Percentiles rank a stretch among this genome's conserved stretches.
Evolutionary conservation across 257 asterid species (phyloP).

Genomic region (Anisodus tanguticus): DNA sequence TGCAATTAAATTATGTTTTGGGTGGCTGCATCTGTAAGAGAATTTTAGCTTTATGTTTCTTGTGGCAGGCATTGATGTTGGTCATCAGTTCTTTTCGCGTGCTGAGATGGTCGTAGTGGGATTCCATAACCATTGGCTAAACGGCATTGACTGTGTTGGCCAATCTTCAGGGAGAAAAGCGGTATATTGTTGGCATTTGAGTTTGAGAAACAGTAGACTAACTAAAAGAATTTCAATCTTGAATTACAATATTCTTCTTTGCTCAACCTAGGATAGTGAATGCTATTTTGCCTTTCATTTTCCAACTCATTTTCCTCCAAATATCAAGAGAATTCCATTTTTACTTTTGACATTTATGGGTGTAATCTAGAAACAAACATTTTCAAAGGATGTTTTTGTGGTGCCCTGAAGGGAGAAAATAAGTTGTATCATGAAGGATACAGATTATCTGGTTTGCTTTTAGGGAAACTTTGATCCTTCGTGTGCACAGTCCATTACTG

Average conservation of each 20-base stretch:
- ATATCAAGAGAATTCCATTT: neutral
- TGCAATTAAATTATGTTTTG: constrained; percentile 6
- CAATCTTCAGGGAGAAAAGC: constrained; percentile 35
- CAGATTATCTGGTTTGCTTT: neutral
- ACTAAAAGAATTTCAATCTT: neutral
- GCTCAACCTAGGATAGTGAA: neutral
- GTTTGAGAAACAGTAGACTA: neutral
- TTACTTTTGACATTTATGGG: neutral
- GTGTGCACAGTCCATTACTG: neutral
- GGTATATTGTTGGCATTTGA: constrained; percentile 46
- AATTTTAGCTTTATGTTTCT: constrained; percentile 32
- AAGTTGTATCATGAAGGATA: constrained; percentile 10
- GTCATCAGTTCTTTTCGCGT: constrained; percentile 84
- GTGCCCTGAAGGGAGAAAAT: neutral
- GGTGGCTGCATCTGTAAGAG: constrained; percentile 8
- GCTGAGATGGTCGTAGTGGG: constrained; percentile 96
- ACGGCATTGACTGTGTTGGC: constrained; percentile 80
- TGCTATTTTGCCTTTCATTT: neutral
- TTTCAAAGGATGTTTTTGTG: neutral
- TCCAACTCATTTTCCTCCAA: neutral
- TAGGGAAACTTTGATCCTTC: neutral
- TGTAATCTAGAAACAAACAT: neutral
- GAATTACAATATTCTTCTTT: neutral
- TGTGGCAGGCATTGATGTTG: constrained; percentile 82
- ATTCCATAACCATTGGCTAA: constrained; percentile 83